phyloP scores from a whole-genome alignment of 2,329 filamentous ascomycete species.

The Diatrype stigma region DNA sequence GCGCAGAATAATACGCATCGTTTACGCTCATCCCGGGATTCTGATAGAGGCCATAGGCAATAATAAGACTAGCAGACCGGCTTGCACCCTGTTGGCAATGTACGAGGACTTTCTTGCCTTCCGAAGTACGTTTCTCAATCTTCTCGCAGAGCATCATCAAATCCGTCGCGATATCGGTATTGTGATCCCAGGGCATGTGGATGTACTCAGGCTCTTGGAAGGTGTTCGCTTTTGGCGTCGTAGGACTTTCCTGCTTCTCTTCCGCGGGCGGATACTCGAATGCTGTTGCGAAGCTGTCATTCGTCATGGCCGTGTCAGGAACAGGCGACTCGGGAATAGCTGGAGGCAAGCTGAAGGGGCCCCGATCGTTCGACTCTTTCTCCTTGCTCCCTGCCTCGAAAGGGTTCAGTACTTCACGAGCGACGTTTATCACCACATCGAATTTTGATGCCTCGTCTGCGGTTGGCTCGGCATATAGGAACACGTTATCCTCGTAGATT shows the following conservation, averaged over 20 bases:
- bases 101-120: constrained; percentile 74
- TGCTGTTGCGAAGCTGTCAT: constrained; percentile 56
- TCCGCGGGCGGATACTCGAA: constrained; percentile 51
- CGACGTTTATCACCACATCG: constrained; percentile 81
- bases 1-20: constrained; percentile 77
- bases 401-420: constrained; percentile 75
- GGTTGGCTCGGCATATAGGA: constrained; percentile 75
- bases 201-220: constrained; percentile 70
- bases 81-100: constrained; percentile 87
- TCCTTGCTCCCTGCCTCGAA: constrained; percentile 42
- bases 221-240: constrained; percentile 51
- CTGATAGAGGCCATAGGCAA: constrained; percentile 78
- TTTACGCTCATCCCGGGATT: constrained; percentile 74
- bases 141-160: constrained; percentile 70
- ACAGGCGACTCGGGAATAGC: constrained; percentile 39
- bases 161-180: constrained; percentile 78
- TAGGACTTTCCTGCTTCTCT: constrained; percentile 43
- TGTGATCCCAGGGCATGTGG: constrained; percentile 84
- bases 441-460: constrained; percentile 73
- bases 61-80: constrained; percentile 79
- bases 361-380: constrained; percentile 19
- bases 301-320: constrained; percentile 54
- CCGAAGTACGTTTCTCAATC: constrained; percentile 67
- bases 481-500: constrained; percentile 75
- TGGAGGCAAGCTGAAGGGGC: constrained; percentile 26